Base-by-base conservation (phyloP, 768 basidiomycete species). In the Lactarius sp. region DNA sequence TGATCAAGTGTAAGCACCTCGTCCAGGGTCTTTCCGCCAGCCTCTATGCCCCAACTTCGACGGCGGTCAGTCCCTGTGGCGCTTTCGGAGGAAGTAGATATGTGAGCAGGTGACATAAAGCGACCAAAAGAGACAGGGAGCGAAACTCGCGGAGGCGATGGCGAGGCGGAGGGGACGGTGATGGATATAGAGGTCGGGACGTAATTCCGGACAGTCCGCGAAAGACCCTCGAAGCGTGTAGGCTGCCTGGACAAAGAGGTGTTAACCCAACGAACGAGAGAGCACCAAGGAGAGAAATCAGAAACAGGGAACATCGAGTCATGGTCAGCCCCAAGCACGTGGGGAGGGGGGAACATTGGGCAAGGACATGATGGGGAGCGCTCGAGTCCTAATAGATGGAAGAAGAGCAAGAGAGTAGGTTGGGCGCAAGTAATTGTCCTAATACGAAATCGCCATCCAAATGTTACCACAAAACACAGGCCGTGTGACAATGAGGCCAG, bases 111-210 rank as follows among this genome's bases (percentile, higher is more conserved):
- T 8, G 71, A 49, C 66, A 79, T 74, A 67, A 80, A 80, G 47
- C 70, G 77, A 16, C 81, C 82, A 56, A 79, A 80, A 0, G 78
- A 80, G 34, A 81, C 69, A 0, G 81, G 83, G 13, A 77, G 74
- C 5, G 83, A 83, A 31, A 83, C 77, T 14, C 77, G 76, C 1
- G 81, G 80, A 0, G 81, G 79, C 18, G 82, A 77, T 16, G 82
- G 80, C 0, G 75, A 73, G 1, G 81, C 77, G 2, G 75, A 71
- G 0, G 83, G 79, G n/a, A 83, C 76, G 1, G 83, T 78, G 34
- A 83, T 78, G 14, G 80, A 75, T 56, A 83, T 80, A 8, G 80
- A 79, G 18, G 79, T 75, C 4, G 83, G 84, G 8, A 83, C 80
- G 59, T 85, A 85, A 65, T 75, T 78, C 52, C 83, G 80, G 33